Base-by-base conservation (phyloP, 225 moss, liverwort and hornwort genomes). In the Marchantia polymorpha region DNA sequence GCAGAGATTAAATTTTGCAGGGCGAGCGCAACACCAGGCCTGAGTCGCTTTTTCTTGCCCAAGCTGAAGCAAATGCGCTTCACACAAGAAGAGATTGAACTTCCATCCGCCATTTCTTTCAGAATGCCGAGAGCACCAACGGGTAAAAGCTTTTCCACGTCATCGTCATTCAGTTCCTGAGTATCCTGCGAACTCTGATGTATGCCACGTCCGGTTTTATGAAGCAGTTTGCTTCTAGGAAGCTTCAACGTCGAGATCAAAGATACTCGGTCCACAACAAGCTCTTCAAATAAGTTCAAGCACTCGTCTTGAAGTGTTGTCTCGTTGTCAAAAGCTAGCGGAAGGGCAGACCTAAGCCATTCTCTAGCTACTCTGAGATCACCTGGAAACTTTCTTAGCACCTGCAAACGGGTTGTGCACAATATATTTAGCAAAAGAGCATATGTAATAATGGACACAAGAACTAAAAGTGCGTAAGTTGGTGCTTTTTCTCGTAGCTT, bases 281-380 rank as follows among this genome's bases (percentile, higher is more conserved):
- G 82, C 76, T 90, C 88, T 76, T 90, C 85, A 51, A 90, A 90
- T 19, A 84, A 52, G 59, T 59, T 79, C 68, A 88, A 58, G 78
- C 88, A 90, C 71, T 90, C 90, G 30, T 90, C 90, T 81, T 90
- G 90, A 61, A 90, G 56, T 50, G 88, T 73, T 53, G 86, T 82
- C 71, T 90, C 90, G 13, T 88, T 90, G 78, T 90, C 90, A 72
- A 88, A 84, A 22, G 90, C 90, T 54, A 90, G 61, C n/a, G 88
- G 90, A 26, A 90, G 74, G 31, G 88, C 84, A 79, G 78, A 90
- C 69, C 84, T 86, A 19, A 90, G 83, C 90, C 90, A 90, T 61
- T 88, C 90, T 46, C 69, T 78, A 25, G 54, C 69, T 75, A 84
- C 86, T 39, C 69, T 77, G 51, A 52, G 30, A 52, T 90, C 90